Evolutionary conservation across 1,139 yeast species (phyloP).

Genomic region (Taiozyma sp.): DNA sequence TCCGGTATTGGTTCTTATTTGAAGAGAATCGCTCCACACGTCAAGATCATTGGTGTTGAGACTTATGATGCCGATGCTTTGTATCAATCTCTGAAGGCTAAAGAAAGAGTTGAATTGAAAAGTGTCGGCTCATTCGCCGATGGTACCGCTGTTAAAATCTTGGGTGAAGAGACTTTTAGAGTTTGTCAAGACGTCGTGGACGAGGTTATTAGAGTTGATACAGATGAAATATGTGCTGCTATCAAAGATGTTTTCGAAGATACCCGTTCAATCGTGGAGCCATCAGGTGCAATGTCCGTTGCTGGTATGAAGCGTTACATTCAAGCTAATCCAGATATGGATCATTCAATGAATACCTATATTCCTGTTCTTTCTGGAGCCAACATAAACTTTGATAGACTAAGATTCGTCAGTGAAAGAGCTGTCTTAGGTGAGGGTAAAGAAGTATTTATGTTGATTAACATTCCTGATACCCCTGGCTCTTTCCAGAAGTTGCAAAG

Average conservation of each 20-base stretch:
- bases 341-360: slow-evolving; percentile 69
- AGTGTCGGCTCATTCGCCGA: slow-evolving; percentile 98
- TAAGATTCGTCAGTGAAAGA: slow-evolving; percentile 96
- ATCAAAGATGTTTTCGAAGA: slow-evolving; percentile 95
- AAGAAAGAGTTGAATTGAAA: slow-evolving; percentile 51
- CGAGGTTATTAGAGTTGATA: slow-evolving; percentile 79
- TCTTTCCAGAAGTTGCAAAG: slow-evolving; percentile 74
- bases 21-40: slow-evolving; percentile 96
- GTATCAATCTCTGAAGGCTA: slow-evolving; percentile 60
- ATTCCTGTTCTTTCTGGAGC: slow-evolving; percentile 93
- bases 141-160: slow-evolving; percentile 93
- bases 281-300: slow-evolving; percentile 93
- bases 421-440: slow-evolving; percentile 97
- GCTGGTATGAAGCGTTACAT: slow-evolving; percentile 92
- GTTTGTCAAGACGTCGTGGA: slow-evolving; percentile 76
- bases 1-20: slow-evolving; percentile 89
- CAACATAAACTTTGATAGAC: slow-evolving; percentile 94
- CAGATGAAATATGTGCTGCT: slow-evolving; percentile 97
- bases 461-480: slow-evolving; percentile 91
- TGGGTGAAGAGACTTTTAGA: slow-evolving; percentile 91
- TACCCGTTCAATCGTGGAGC: slow-evolving; percentile 91
- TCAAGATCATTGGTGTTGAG: slow-evolving; percentile 92
- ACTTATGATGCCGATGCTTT: slow-evolving; percentile 93
- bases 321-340: slow-evolving; percentile 57
- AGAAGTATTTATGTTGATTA: slow-evolving; percentile 86